Conservation (phyloP, 2,329 filamentous ascomycete genomes). For the Cladosporium phlei region DNA sequence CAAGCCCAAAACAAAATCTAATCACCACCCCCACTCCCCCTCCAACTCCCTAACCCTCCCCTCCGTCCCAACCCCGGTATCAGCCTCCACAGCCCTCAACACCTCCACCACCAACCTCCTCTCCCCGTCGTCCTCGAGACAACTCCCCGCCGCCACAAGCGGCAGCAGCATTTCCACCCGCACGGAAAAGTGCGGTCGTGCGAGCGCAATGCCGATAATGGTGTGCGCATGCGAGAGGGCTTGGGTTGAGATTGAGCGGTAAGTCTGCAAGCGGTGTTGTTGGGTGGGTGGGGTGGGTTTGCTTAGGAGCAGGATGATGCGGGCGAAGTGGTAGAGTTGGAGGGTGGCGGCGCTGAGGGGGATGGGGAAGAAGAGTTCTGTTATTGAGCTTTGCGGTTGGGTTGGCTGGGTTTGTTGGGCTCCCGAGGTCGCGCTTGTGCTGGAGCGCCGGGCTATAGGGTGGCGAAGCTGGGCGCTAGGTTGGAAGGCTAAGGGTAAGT, state of each 20-base stretch:
- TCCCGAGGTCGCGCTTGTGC: not conserved
- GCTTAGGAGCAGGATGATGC: conserved; percentile 57
- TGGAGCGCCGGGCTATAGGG: not conserved
- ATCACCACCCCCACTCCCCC: conserved; percentile 43
- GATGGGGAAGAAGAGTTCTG: conserved; percentile 60
- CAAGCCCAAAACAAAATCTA: too few species aligned
- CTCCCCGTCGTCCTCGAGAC: conserved; percentile 52
- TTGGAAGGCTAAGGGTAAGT: conserved; percentile 57
- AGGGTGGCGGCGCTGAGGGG: conserved; percentile 61
- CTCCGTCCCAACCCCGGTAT: conserved; percentile 60
- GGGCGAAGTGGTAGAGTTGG: conserved; percentile 61
- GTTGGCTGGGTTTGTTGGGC: conserved; percentile 14
- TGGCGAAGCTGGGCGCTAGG: conserved; percentile 45
- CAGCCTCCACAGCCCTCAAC: conserved; percentile 56
- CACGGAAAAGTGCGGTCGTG: conserved; percentile 51
- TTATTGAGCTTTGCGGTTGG: conserved; percentile 15
- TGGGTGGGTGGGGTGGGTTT: conserved; percentile 50
- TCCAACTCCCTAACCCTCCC: conserved; percentile 52
- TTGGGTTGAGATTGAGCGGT: conserved; percentile 50
- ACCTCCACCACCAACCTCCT: conserved; percentile 54
- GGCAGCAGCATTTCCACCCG: conserved; percentile 55
- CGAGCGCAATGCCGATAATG: conserved; percentile 57
- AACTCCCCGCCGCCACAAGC: conserved; percentile 58
- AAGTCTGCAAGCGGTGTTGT: conserved; percentile 46
- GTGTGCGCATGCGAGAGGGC: conserved; percentile 55